Percentiles rank a stretch among this genome's conserved stretches.
Conservation (phyloP, 2,329 filamentous ascomycete genomes). For the Orbilia brochopaga region DNA sequence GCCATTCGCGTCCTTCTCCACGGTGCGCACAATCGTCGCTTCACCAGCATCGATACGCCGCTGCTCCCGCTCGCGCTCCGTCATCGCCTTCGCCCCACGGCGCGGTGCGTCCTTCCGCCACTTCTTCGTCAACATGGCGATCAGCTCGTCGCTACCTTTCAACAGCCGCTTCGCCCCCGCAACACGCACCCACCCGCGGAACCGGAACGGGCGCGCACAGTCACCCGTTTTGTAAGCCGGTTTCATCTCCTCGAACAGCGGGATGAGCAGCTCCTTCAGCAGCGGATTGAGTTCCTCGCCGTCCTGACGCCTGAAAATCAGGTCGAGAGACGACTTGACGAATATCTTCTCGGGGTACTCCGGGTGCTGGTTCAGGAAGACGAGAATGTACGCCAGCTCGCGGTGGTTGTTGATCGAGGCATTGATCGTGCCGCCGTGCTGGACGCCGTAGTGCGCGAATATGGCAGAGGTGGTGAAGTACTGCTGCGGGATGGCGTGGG, state of each 20-base stretch:
- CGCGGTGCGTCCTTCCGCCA: slow-evolving; percentile 45
- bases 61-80: slow-evolving; percentile 15
- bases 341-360: slow-evolving; percentile 53
- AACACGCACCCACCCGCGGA: slow-evolving; percentile 41
- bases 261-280: slow-evolving; percentile 25
- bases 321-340: slow-evolving; percentile 53
- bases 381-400: slow-evolving; percentile 53
- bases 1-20: slow-evolving; percentile 19
- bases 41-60: slow-evolving; percentile 7
- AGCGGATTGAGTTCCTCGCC: slow-evolving; percentile 28
- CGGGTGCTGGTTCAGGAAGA: slow-evolving; percentile 52
- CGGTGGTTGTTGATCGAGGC: slow-evolving; percentile 53
- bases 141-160: slow-evolving; percentile 27
- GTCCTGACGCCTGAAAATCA: slow-evolving; percentile 47
- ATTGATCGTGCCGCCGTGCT: slow-evolving; percentile 52
- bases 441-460: slow-evolving; percentile 50
- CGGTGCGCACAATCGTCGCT: slow-evolving; percentile 6
- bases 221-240: not conserved
- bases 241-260: slow-evolving; percentile 42
- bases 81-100: slow-evolving; percentile 24
- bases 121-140: slow-evolving; percentile 44
- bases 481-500: slow-evolving; percentile 5
- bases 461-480: slow-evolving; percentile 45
- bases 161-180: slow-evolving; percentile 28
- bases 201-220: slow-evolving; percentile 17